Base-by-base conservation (phyloP, 768 basidiomycete species). In the Naematelia aurantialba region DNA sequence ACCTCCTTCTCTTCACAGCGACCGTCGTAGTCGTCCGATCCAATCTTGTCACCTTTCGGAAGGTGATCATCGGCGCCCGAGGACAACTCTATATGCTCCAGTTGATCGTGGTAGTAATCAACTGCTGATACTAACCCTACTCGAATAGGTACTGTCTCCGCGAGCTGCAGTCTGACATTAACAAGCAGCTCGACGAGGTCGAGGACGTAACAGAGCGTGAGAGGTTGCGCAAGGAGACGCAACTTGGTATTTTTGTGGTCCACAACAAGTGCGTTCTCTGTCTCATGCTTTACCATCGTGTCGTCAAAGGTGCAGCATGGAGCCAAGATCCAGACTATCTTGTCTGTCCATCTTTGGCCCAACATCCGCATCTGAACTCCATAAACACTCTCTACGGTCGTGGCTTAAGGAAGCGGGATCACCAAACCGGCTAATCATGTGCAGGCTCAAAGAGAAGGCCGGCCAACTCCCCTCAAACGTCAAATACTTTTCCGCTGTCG, bases 111-210 rank as follows among this genome's bases (percentile, higher is more conserved):
- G n/a, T n/a, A n/a, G n/a, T n/a, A n/a, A n/a, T n/a, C n/a, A 27
- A 19, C 29, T 17, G n/a, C 45, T 45, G 25, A 13, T 51, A 49
- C 44, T 55, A 56, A 48, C 51, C 19, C 34, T 39, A 8, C 34
- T 39, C 8, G 58, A 30, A 21, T 69, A 92, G 90, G 65, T 99
- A 98, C 71, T 92, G 93, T 2, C 80, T 97, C 47, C 81, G 83
- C 5, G 96, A 99, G 77, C 85, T 99, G 26, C 82, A 86, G 73
- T 88, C 87, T 76, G 96, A 99, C 72, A 88, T 96, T 52, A 67
- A 75, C 27, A 67, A 76, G 51, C 78, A 80, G 67, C 65, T 77
- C 22, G 88, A 89, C 67, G 75, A 76, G 46, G 88, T 88, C 65
- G 78, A 89, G 13, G 77, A 83, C 11, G 82, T 85, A 57, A 86